These are phyloP conservation scores for Tulasnella sp. DNA, from an alignment of 768 basidiomycete species.

Conservation along the genomic window DNA sequence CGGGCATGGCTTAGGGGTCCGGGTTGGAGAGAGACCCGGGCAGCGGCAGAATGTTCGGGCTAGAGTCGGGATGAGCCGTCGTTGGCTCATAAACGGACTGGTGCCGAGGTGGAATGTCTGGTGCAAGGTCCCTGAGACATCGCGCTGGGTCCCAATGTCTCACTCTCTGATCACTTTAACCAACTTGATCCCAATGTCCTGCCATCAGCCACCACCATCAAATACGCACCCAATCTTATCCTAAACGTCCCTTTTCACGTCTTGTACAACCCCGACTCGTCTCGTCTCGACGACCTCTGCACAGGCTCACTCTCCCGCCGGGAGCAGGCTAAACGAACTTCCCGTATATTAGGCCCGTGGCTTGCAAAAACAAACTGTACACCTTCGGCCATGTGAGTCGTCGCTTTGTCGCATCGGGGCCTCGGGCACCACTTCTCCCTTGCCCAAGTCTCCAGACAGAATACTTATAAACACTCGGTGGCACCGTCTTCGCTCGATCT, in stretches of 20 bases:
- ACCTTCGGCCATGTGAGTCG: background rate
- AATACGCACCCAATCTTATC: background rate
- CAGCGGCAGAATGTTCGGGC: background rate
- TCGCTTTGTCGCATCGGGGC: background rate
- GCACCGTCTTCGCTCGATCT: background rate
- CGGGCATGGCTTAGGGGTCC: background rate
- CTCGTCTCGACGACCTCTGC: background rate
- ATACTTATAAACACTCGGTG: background rate
- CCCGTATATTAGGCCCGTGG: background rate
- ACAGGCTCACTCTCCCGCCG: background rate
- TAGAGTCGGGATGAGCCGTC: background rate
- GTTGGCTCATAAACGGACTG: background rate
- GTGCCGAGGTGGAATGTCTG: background rate
- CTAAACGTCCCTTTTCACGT: background rate
- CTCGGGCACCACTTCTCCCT: background rate
- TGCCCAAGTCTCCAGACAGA: background rate
- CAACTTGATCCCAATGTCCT: background rate
- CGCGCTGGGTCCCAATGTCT: background rate
- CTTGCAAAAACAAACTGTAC: background rate
- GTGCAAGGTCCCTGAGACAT: background rate
- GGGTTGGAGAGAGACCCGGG: background rate
- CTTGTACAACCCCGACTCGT: background rate
- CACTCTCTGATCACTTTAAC: background rate
- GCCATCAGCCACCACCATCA: background rate
- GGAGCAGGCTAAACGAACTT: background rate